phyloP scores from a whole-genome alignment of 2,329 filamentous ascomycete genomes.

The Fusarium sp. region DNA sequence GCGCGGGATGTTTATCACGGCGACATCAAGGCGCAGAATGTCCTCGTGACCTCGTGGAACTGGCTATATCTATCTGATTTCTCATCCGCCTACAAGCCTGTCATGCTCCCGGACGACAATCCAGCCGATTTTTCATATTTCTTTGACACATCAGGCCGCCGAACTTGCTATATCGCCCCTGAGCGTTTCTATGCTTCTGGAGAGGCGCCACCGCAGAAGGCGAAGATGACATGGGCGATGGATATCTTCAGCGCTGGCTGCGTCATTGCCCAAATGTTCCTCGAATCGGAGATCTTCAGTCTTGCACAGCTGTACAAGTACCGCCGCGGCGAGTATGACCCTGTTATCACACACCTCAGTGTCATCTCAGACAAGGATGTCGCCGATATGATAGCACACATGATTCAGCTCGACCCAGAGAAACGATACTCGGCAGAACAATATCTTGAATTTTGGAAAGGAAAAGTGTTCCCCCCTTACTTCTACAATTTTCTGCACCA shows the following conservation, averaged over 20 bases:
- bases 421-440: slow-evolving; percentile 94
- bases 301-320: slow-evolving; percentile 97
- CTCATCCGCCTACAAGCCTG: slow-evolving; percentile 94
- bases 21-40: slow-evolving; percentile 98
- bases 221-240: slow-evolving; percentile 90
- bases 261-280: slow-evolving; percentile 95
- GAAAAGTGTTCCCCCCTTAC: slow-evolving; percentile 93
- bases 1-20: slow-evolving; percentile 91
- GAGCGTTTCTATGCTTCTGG: slow-evolving; percentile 87
- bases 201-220: slow-evolving; percentile 72
- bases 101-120: slow-evolving; percentile 94
- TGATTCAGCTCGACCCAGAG: slow-evolving; percentile 95
- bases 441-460: slow-evolving; percentile 92
- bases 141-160: slow-evolving; percentile 91
- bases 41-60: slow-evolving; percentile 98
- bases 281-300: slow-evolving; percentile 97
- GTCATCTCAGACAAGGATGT: slow-evolving; percentile 91
- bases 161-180: slow-evolving; percentile 95
- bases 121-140: slow-evolving; percentile 98
- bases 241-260: slow-evolving; percentile 98
- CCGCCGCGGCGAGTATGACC: slow-evolving; percentile 92
- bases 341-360: slow-evolving; percentile 82
- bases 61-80: slow-evolving; percentile 99
- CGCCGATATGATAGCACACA: slow-evolving; percentile 90
- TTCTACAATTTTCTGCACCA: slow-evolving; percentile 98